These are phyloP conservation scores for Mortierella sp. DNA, from an alignment of 371 early-diverging fungal genomes.

Conservation along the genomic window DNA sequence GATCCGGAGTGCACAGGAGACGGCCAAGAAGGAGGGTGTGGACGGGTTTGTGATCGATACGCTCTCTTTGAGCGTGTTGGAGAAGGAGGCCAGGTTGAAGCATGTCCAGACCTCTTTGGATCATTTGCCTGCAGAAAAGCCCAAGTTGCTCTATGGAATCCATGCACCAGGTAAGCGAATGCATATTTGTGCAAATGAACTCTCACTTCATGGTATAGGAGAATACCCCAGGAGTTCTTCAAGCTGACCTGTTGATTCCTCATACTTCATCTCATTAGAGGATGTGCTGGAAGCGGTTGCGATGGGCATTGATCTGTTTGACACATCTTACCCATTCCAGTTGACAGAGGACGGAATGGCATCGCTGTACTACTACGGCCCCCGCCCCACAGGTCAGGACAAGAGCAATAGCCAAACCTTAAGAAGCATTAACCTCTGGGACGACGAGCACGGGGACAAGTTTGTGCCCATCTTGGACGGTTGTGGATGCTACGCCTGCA, in stretches of 20 bases:
- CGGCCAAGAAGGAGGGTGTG: slow-evolving; percentile 66
- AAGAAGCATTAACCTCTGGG: slow-evolving; percentile 68
- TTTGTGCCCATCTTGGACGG: slow-evolving; percentile 73
- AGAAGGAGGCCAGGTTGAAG: slow-evolving; percentile 45
- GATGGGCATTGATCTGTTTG: slow-evolving; percentile 81
- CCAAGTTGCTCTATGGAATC: slow-evolving; percentile 60
- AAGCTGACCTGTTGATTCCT: neutral
- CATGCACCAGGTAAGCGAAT: slow-evolving; percentile 57
- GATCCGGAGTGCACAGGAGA: slow-evolving; percentile 65
- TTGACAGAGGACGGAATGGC: slow-evolving; percentile 71
- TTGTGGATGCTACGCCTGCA: slow-evolving; percentile 79
- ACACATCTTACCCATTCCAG: slow-evolving; percentile 69
- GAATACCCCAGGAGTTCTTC: too few species aligned
- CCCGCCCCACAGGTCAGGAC: neutral
- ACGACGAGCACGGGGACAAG: slow-evolving; percentile 62
- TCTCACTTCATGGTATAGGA: neutral
- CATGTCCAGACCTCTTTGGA: slow-evolving; percentile 58
- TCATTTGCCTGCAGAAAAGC: slow-evolving; percentile 56
- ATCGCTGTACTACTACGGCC: slow-evolving; percentile 60
- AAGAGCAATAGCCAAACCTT: slow-evolving; percentile 16
- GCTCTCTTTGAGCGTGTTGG: slow-evolving; percentile 14
- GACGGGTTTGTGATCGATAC: slow-evolving; percentile 61
- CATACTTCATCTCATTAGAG: slow-evolving; percentile 56
- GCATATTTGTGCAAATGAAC: neutral
- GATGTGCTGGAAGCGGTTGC: slow-evolving; percentile 73